phyloP scores from a whole-genome alignment of 2,329 filamentous ascomycete species.

The Fusarium falciforme region DNA sequence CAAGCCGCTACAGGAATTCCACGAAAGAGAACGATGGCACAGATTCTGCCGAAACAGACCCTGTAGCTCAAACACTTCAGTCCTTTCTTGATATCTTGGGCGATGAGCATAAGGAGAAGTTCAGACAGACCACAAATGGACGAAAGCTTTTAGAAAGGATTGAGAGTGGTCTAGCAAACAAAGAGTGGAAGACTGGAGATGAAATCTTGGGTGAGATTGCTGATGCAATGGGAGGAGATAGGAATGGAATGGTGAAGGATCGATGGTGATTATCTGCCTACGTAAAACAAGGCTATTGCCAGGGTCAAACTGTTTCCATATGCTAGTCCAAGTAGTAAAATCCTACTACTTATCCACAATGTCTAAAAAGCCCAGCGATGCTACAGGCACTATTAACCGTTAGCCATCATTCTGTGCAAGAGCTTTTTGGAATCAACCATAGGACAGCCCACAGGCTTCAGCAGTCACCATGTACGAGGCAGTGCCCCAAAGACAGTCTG shows the following conservation, averaged over 20 bases:
- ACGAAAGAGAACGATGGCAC: neutral
- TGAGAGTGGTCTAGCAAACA: neutral
- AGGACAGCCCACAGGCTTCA: neutral
- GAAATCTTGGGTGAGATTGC: neutral
- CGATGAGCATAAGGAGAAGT: neutral
- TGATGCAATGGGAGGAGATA: neutral
- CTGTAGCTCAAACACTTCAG: neutral
- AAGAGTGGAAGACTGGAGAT: neutral
- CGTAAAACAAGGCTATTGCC: neutral
- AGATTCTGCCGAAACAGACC: neutral
- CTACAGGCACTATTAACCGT: neutral
- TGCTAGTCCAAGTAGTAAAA: neutral
- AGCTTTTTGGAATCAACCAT: neutral
- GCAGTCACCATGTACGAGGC: neutral
- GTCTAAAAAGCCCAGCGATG: neutral
- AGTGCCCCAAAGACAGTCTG: neutral
- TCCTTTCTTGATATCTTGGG: neutral
- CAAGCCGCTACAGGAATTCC: neutral
- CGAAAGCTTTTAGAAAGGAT: neutral
- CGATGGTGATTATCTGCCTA: neutral
- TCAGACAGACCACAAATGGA: neutral
- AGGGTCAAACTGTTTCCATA: neutral
- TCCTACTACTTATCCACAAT: neutral
- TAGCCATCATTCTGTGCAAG: neutral
- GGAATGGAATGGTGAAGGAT: neutral